These are phyloP conservation scores for Cucurbita pepo DNA, from an alignment of 306 rosid species.

Conservation along the genomic window DNA sequence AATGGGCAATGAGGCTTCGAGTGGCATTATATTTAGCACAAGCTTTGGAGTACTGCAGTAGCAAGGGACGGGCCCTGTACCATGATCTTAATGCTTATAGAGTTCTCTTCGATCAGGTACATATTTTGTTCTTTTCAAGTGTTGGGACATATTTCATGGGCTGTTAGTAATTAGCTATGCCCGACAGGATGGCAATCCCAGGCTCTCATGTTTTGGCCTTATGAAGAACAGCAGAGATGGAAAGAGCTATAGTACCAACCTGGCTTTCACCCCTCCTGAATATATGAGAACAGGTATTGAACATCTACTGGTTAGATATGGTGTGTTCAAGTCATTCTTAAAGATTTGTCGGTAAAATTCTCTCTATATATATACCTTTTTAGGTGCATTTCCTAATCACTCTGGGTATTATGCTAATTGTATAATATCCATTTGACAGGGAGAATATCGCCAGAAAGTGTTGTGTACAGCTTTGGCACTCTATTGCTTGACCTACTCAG, in stretches of 20 bases:
- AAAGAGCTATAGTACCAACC: conserved; percentile 86
- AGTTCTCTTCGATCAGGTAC: conserved; percentile 79
- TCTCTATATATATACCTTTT: too few species aligned
- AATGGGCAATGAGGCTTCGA: conserved; percentile 99
- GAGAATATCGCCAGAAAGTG: conserved; percentile 75
- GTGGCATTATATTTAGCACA: conserved; percentile 93
- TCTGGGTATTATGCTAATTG: neutral
- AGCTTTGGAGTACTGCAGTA: conserved; percentile 87
- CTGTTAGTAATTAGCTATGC: conserved; percentile 6
- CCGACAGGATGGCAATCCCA: conserved; percentile 76
- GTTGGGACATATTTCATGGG: neutral
- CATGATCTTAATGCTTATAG: conserved; percentile 98
- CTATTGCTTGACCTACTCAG: conserved; percentile 83
- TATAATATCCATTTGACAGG: conserved; percentile 35
- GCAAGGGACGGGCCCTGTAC: conserved; percentile 71
- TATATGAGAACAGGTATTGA: conserved; percentile 80
- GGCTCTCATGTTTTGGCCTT: conserved; percentile 95
- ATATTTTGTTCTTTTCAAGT: conserved; percentile 10
- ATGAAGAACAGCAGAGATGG: conserved; percentile 99
- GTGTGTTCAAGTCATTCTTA: neutral
- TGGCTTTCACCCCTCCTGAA: conserved; percentile 98
- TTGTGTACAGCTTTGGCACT: conserved; percentile 81
- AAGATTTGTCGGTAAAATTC: neutral
- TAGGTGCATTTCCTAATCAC: neutral
- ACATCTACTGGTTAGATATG: neutral